Evolutionary conservation across 805 yeast genomes (phyloP), one percentile per base, ranked within the genome.

Genomic region (Yarrowia yakushimensis): DNA sequence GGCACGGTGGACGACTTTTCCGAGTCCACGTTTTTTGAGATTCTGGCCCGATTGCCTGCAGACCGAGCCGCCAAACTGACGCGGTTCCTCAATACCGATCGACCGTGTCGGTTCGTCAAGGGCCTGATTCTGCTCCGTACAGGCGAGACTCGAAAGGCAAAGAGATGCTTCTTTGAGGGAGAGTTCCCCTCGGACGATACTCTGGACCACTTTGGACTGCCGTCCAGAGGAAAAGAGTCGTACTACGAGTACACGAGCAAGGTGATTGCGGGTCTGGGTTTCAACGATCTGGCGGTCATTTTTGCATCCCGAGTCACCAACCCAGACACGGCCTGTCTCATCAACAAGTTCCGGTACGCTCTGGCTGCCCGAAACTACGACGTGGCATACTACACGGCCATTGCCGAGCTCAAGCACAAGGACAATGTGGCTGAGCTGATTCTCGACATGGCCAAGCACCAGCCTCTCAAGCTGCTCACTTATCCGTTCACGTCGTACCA

Each of bases 351-450:
- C 36, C 37, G 30, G 7, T 27, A 15, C 30, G 48, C 61, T 5
- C 48, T 55, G 27, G 20, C 12, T 8, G 61, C 61, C n/a, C 37
- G 61, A 28, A 41, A 55, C 48, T 55, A 55, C 39, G 61, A 55
- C 13, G 48, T 55, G 1, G 61, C 61, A 18, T 55, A 55, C 23
- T 55, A 55, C 48, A 41, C 48, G 20, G 61, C 61, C 22, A 8
- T 41, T n/a, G 37, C 23, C 7, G 28, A 55, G 48, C 61, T 55
- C 30, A 22, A 28, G 13, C 30, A 55, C 30, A 39, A 28, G 30
- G 61, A 55, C n/a, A 12, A 39, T 8, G 30, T 55, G 12, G 27
- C 46, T 2, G 33, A 41, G 31, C 30, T 55, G 30, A 31, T 55
- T 28, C 28, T 55, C n/a, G 46, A 39, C 18, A 39, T 55, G 61